Conservation (phyloP, 2,329 filamentous ascomycete genomes). For the Fusarium pseudocircinatum region DNA sequence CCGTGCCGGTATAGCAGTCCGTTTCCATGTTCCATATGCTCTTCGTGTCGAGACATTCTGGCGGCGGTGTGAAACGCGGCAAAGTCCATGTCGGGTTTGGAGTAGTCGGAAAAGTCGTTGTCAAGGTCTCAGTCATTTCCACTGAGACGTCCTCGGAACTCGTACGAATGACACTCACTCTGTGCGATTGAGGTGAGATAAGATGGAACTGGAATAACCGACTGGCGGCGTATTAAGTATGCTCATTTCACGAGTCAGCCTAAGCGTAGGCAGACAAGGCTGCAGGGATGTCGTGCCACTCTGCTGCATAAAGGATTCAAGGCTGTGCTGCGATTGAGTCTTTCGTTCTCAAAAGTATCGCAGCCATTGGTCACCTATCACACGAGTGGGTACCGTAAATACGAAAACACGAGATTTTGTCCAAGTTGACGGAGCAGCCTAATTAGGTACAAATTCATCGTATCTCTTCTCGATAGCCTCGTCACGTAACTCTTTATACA, state of each 20-base stretch:
- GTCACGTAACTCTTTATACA: background rate
- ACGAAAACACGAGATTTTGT: background rate
- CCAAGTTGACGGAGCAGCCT: background rate
- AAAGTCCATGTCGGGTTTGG: background rate
- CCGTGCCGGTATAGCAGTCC: background rate
- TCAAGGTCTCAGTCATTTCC: background rate
- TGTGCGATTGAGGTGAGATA: too few species aligned
- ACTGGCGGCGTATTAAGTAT: background rate
- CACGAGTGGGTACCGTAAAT: background rate
- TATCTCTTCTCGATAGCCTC: background rate
- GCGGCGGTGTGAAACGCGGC: background rate
- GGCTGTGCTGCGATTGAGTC: background rate
- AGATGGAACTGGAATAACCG: background rate
- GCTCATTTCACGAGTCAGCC: background rate
- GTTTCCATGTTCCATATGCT: background rate
- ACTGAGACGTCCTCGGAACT: rapidly evolving
- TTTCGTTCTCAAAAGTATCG: background rate
- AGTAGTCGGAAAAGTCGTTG: background rate
- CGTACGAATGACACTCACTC: rapidly evolving
- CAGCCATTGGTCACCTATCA: background rate
- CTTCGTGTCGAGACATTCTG: background rate
- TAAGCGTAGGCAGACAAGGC: background rate
- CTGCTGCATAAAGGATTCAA: background rate
- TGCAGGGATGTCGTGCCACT: background rate
- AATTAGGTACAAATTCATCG: background rate